A percentile compares a stretch with the other conserved stretches of the same genome.
Conservation (phyloP, 2,329 filamentous ascomycete species). For the Aspergillus fumigatus region DNA sequence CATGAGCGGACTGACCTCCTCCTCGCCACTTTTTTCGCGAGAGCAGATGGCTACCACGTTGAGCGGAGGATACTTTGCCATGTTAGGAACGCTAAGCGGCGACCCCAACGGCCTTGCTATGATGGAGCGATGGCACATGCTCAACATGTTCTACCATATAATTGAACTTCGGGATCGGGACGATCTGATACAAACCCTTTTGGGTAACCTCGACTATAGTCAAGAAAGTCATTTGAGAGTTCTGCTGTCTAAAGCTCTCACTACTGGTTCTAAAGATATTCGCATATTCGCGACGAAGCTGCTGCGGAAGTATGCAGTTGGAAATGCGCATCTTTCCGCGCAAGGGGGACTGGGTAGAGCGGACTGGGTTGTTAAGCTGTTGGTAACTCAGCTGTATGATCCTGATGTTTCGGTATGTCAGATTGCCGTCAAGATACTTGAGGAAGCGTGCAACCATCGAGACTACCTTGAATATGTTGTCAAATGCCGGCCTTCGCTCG, state of each 20-base stretch:
- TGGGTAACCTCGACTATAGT: conserved; percentile 89
- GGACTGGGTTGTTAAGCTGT: conserved; percentile 90
- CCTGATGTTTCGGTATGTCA: conserved; percentile 96
- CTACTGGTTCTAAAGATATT: conserved; percentile 83
- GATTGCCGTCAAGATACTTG: conserved; percentile 91
- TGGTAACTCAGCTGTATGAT: conserved; percentile 98
- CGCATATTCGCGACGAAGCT: conserved; percentile 85
- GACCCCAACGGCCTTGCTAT: conserved; percentile 80
- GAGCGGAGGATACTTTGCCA: conserved; percentile 87
- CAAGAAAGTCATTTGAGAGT: conserved; percentile 85
- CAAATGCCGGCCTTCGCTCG: conserved; percentile 87
- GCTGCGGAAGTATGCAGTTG: conserved; percentile 77
- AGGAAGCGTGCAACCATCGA: conserved; percentile 93
- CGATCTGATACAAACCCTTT: conserved; percentile 81
- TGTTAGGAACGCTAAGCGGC: conserved; percentile 81
- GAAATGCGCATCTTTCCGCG: conserved; percentile 41
- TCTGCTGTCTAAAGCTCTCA: conserved; percentile 88
- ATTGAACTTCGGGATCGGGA: conserved; percentile 85
- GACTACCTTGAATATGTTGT: conserved; percentile 92
- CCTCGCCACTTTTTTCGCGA: conserved; percentile 81
- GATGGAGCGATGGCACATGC: conserved; percentile 93
- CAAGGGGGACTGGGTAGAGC: conserved; percentile 57
- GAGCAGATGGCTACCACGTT: conserved; percentile 82
- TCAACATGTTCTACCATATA: conserved; percentile 99
- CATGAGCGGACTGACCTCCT: conserved; percentile 63